Conservation (phyloP, 2,329 filamentous ascomycete genomes). For the Pseudogymnoascus sp. region DNA sequence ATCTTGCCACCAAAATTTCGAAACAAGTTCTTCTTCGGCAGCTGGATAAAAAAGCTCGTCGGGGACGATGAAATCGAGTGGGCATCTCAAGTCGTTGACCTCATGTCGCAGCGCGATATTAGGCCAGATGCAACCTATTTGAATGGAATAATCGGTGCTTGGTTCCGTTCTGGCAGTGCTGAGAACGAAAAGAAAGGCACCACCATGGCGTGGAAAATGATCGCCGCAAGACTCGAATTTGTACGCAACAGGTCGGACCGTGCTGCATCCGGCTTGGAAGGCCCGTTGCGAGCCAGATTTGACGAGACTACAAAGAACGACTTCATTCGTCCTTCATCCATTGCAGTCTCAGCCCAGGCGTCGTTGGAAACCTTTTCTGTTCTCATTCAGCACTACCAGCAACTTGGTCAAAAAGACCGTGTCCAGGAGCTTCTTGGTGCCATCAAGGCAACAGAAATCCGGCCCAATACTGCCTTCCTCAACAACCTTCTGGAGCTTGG, state of each 20-base stretch:
- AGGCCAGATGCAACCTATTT: constrained; percentile 66
- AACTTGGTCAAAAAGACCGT: constrained; percentile 49
- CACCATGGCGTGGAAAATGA: constrained; percentile 68
- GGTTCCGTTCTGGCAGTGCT: constrained; percentile 57
- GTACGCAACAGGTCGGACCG: constrained; percentile 40
- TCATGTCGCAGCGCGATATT: constrained; percentile 66
- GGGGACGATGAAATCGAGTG: constrained; percentile 63
- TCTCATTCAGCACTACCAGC: constrained; percentile 63
- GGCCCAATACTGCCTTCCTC: constrained; percentile 66
- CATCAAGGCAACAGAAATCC: constrained; percentile 56
- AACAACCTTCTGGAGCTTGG: constrained; percentile 61
- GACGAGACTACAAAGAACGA: constrained; percentile 14
- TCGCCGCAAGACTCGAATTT: constrained; percentile 58
- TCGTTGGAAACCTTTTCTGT: constrained; percentile 73
- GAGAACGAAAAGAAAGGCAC: constrained; percentile 56
- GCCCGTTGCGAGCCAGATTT: constrained; percentile 15
- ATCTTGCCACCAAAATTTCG: constrained; percentile 44
- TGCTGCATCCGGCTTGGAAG: constrained; percentile 13
- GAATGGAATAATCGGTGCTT: constrained; percentile 75
- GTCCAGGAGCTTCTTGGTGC: constrained; percentile 56
- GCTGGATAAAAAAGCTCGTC: constrained; percentile 81
- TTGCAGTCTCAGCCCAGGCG: constrained; percentile 48
- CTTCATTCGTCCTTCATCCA: constrained; percentile 32
- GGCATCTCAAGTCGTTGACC: constrained; percentile 63
- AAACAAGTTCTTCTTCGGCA: constrained; percentile 79